Evolutionary conservation across 2,329 filamentous ascomycete genomes (phyloP).

Genomic region (Didymella sp.): DNA sequence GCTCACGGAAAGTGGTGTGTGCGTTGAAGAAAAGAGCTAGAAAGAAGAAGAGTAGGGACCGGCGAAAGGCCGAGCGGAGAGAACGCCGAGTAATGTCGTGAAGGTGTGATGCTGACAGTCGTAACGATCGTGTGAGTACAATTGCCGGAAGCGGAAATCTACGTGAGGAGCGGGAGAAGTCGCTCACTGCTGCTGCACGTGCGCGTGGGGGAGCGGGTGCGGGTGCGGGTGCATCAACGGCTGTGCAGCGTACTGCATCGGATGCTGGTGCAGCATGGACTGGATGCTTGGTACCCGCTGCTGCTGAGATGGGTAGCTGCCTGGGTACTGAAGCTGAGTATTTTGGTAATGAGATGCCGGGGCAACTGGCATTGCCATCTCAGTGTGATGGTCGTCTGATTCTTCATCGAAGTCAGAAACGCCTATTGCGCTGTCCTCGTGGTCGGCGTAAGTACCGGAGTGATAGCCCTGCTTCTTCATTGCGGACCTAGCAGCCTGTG

Average conservation of each 20-base stretch:
- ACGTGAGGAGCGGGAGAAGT: not conserved
- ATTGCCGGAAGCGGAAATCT: not conserved
- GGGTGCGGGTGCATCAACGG: conserved; percentile 26
- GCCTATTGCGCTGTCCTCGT: conserved; percentile 75
- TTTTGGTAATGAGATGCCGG: conserved; percentile 28
- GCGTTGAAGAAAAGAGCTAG: not conserved
- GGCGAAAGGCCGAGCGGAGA: conserved; percentile 20
- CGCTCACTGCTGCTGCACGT: conserved; percentile 13
- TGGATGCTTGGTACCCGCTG: conserved; percentile 51
- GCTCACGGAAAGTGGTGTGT: not conserved
- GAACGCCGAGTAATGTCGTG: conserved; percentile 14
- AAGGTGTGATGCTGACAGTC: conserved; percentile 6
- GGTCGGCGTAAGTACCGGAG: conserved; percentile 53
- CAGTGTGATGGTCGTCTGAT: conserved; percentile 43
- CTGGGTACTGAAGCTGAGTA: conserved; percentile 23
- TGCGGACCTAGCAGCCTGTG: conserved; percentile 70
- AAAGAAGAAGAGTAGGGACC: conserved; percentile 22
- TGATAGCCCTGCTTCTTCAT: conserved; percentile 64
- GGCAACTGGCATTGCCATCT: conserved; percentile 35
- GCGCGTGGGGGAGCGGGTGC: conserved; percentile 20
- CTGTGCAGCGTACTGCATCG: conserved; percentile 31
- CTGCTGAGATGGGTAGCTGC: conserved; percentile 32
- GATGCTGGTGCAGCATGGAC: conserved; percentile 45
- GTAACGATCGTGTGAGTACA: conserved; percentile 15
- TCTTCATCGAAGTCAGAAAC: conserved; percentile 59